These are phyloP conservation scores for Vitis amurensis DNA, from an alignment of 164 flowering plant genomes.

Conservation along the genomic window DNA sequence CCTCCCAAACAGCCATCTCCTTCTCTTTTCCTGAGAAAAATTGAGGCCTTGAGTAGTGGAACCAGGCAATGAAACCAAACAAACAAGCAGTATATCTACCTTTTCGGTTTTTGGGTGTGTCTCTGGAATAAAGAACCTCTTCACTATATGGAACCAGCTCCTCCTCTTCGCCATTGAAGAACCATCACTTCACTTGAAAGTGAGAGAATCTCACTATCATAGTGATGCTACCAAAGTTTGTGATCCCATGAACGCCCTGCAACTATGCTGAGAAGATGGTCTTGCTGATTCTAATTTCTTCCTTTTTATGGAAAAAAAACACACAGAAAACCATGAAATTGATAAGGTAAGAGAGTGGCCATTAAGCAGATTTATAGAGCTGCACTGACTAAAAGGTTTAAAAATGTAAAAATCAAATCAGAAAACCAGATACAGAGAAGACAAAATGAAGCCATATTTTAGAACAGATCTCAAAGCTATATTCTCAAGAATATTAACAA, in stretches of 20 bases:
- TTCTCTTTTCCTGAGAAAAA: slow-evolving; percentile 34
- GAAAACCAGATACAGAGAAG: not conserved
- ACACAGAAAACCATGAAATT: no score
- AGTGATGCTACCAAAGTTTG: not conserved
- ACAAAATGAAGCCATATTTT: not conserved
- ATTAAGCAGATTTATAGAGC: no score
- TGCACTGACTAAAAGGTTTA: not conserved
- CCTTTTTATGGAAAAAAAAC: no score
- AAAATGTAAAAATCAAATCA: not conserved
- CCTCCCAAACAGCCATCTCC: slow-evolving; percentile 51
- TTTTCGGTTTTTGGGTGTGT: slow-evolving; percentile 38
- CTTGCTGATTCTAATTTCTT: not conserved
- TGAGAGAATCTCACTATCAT: not conserved
- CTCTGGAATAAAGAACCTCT: slow-evolving; percentile 51
- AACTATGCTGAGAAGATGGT: not conserved
- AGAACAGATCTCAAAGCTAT: not conserved
- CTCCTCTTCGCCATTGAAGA: slow-evolving; percentile 64
- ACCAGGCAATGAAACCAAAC: not conserved
- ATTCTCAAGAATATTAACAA: no score
- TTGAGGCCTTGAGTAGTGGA: not conserved
- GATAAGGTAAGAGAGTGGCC: no score
- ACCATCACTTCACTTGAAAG: slow-evolving; percentile 27
- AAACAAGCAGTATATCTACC: slow-evolving; percentile 30
- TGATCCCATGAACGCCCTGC: not conserved
- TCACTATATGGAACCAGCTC: slow-evolving; percentile 54